Base-by-base conservation (phyloP, 2,329 filamentous ascomycete species). In the Hysterium pulicare region DNA sequence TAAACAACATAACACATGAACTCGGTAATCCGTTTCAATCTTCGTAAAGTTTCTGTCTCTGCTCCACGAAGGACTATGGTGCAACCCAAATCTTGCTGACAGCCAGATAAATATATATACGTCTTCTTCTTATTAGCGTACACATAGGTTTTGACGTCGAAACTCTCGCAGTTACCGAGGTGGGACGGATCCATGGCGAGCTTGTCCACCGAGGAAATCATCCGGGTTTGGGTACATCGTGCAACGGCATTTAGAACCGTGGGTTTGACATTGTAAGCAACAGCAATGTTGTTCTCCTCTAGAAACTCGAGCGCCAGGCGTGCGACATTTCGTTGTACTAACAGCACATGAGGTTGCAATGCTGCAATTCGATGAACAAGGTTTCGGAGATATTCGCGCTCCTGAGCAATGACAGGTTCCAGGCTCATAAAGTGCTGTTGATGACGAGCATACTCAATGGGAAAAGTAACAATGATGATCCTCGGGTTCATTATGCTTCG, bases 1-100 rank as follows among this genome's bases (percentile, higher is more conserved):
- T 98, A 98, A 10, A 97, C 90, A 16, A 98, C 94, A 55, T 97
- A 98, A 28, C 94, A 86, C 91, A 98, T 96, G 61, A 98, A 97
- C 62, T 98, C 93, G 9, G 91, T 93, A 52, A 98, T 93, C 40
- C 83, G 81, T 69, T 98, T 98, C 66, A 98, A 82, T 54, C 83
- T 87, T 1, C 82, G 74, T 15, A 98, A 75, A 0, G 82, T 75
- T 36, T 79, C 72, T 22, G 82, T 83, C 45, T 86, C 82, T 3
- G 86, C 87, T 1, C 93, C 93, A 34, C 93, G 83, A 17, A 98
- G 73, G 10, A 90, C 88, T 54, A 98, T 95, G 0, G 93, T 98
- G 61, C 93, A 97, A 0, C 93, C 94, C 2, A 98, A 79, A 46
- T 94, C 86, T 49, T 87, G 88, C 7, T 86, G 82, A 55, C 90